These are phyloP conservation scores for Blumeriella jaapii DNA, from an alignment of 2,329 filamentous ascomycete genomes.

Conservation along the genomic window DNA sequence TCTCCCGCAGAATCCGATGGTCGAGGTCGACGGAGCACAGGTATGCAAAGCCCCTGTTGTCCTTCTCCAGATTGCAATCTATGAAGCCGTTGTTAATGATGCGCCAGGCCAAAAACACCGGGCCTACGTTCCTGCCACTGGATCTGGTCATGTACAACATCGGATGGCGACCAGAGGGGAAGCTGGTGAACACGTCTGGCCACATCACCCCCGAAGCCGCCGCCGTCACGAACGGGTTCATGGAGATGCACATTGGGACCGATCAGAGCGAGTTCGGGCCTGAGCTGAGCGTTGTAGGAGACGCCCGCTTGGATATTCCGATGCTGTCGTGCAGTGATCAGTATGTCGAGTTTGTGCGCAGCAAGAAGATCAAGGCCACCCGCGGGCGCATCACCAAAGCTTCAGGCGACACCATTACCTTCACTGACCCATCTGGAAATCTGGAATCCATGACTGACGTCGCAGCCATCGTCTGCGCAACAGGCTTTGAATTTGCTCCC, in stretches of 20 bases:
- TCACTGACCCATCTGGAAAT: slow-evolving; percentile 25
- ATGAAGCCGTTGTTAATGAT: slow-evolving; percentile 25
- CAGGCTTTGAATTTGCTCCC: slow-evolving; percentile 56
- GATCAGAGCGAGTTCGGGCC: slow-evolving; percentile 39
- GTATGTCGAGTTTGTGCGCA: slow-evolving; percentile 64
- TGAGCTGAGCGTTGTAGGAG: slow-evolving; percentile 26
- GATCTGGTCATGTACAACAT: slow-evolving; percentile 66
- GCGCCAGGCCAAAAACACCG: slow-evolving; percentile 26
- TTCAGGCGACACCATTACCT: slow-evolving; percentile 11
- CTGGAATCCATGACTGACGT: slow-evolving; percentile 37
- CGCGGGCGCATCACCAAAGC: slow-evolving; percentile 15
- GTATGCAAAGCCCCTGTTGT: too few species aligned
- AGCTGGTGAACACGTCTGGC: slow-evolving; percentile 52
- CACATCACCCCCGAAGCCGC: slow-evolving; percentile 50
- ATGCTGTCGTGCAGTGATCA: slow-evolving; percentile 60
- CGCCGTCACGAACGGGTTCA: slow-evolving; percentile 39
- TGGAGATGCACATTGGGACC: slow-evolving; percentile 36
- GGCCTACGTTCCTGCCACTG: slow-evolving; percentile 56
- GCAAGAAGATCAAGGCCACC: slow-evolving; percentile 41
- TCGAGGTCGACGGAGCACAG: slow-evolving; percentile 20
- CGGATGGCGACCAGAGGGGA: slow-evolving; percentile 43
- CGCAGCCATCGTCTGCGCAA: slow-evolving; percentile 60
- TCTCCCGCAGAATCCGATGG: slow-evolving; percentile 20
- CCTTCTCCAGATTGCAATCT: too few species aligned
- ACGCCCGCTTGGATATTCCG: slow-evolving; percentile 35